Evolutionary conservation across 2,329 filamentous ascomycete genomes (phyloP).

Genomic region (Diaporthe velutina): DNA sequence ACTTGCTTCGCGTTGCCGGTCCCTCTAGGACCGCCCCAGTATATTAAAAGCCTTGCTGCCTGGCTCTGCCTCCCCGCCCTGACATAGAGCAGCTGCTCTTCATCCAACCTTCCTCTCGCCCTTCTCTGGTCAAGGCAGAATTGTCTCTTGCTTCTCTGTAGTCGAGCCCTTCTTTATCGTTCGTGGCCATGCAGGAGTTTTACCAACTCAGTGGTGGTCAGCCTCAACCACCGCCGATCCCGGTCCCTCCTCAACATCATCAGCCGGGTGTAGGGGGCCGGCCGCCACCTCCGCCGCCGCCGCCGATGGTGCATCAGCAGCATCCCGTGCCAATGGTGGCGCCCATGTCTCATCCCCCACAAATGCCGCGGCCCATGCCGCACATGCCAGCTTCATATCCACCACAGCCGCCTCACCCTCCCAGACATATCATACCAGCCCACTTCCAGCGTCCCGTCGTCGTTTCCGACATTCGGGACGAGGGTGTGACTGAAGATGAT

Average conservation of each 20-base stretch:
- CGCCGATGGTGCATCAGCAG: slow-evolving; percentile 22
- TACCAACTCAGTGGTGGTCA: slow-evolving; percentile 18
- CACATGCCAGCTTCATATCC: not conserved
- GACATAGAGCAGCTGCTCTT: not conserved
- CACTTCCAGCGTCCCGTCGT: slow-evolving; percentile 40
- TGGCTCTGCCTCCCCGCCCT: slow-evolving; percentile 27
- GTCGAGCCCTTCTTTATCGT: not conserved
- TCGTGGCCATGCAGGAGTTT: slow-evolving; percentile 21
- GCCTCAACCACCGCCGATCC: not conserved
- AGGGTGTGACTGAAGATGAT: slow-evolving; percentile 53
- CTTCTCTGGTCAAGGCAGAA: not conserved
- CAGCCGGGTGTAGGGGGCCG: slow-evolving; percentile 1
- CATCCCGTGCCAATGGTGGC: slow-evolving; percentile 8
- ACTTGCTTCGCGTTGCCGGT: not conserved
- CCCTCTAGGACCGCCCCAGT: not conserved
- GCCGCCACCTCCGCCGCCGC: slow-evolving; percentile 15
- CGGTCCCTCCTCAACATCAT: slow-evolving; percentile 14
- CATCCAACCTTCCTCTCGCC: not conserved
- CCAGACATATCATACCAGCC: slow-evolving; percentile 31
- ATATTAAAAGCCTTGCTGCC: slow-evolving; percentile 35
- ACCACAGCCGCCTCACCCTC: slow-evolving; percentile 31
- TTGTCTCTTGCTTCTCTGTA: not conserved
- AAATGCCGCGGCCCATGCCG: slow-evolving; percentile 25
- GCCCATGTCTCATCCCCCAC: slow-evolving; percentile 10
- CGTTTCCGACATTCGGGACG: slow-evolving; percentile 54